Evolutionary conservation across 192 early-diverging fungal species (phyloP), one percentile per base, ranked within the genome.

Genomic region (Coemansia sp.): DNA sequence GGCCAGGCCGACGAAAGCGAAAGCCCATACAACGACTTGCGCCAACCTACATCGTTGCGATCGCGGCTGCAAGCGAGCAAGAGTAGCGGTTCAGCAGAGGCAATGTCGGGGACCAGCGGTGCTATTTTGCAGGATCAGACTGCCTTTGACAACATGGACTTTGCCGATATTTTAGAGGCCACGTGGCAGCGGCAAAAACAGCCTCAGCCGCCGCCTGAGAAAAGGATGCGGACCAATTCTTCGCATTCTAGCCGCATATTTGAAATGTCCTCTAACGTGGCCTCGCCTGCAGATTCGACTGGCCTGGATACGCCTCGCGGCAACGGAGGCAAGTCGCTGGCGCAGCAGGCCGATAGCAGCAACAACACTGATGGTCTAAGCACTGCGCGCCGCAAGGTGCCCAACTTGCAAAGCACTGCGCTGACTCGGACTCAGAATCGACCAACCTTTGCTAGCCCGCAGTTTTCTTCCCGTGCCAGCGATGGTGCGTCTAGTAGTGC

Each of bases 121-220:
- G 17, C 31, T 19, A 17, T 15, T 10, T 9, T 25, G 8, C 45
- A 31, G n/a, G 18, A 25, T 3, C 45, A 47, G 45, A 45, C 48
- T 1, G 58, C 64, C 10, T 71, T 71, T 35, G 68, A 71, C 35
- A 49, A 56, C 10, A 64, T 63, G 61, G 66, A 69, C 13, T 65
- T 64, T 37, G 51, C 58, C 2, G 70, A 73, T 8, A 37, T 47
- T 25, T 18, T 47, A n/a, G 45, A 17, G 3, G n/a, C 15, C 5
- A 25, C 15, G 30, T 65, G 3, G 14, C 36, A 7, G 13, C 64
- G 8, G 38, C 45, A 35, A 14, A 3, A 13, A 4, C 45, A 53
- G 8, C 8, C 4, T 7, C 57, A 53, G 31, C 56, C 11, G 23
- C 72, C 72, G 19, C 65, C 65, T 14, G 53, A 50, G 38, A 76